A percentile compares a stretch with the other conserved stretches of the same genome.
phyloP scores from a whole-genome alignment of 495 filamentous ascomycete genomes.

The Penicillium paxilli region DNA sequence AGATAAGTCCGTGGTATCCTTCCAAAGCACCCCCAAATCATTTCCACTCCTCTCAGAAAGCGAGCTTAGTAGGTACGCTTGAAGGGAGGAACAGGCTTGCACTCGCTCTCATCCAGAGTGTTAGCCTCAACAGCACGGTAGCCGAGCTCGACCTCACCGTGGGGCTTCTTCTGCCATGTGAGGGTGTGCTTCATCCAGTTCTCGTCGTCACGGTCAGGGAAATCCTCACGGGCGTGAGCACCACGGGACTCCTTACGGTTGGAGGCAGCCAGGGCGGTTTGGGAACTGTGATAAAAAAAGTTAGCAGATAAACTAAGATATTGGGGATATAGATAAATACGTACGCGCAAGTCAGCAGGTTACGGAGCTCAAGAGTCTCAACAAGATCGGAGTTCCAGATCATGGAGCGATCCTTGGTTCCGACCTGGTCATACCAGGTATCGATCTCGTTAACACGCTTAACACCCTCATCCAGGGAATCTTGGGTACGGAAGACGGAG shows the following conservation, averaged over 20 bases:
- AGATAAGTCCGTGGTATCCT: constrained; percentile 25
- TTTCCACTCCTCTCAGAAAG: constrained; percentile 1
- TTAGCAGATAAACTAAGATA: neutral
- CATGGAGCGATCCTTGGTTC: constrained; percentile 97
- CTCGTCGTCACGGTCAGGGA: constrained; percentile 85
- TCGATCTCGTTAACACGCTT: constrained; percentile 79
- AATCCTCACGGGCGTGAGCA: constrained; percentile 94
- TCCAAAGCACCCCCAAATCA: neutral
- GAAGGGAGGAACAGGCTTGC: constrained; percentile 83
- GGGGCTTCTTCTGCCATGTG: constrained; percentile 86
- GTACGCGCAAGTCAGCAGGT: constrained; percentile 92
- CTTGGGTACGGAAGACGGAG: constrained; percentile 94
- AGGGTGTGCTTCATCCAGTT: constrained; percentile 99
- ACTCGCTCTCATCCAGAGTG: constrained; percentile 88
- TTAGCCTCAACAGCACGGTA: constrained; percentile 76
- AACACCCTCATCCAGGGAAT: constrained; percentile 84
- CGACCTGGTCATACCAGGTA: constrained; percentile 73
- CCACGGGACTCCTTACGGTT: constrained; percentile 93
- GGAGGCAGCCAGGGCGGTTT: constrained; percentile 83
- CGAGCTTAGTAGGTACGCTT: constrained; percentile 73
- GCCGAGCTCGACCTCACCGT: constrained; percentile 72
- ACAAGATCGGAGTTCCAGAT: constrained; percentile 99
- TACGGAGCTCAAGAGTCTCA: constrained; percentile 91
- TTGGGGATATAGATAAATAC: constrained; percentile 28
- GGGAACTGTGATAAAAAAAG: constrained; percentile 53